Base-by-base conservation (phyloP, 768 basidiomycete genomes). In the Mycena filopes region DNA sequence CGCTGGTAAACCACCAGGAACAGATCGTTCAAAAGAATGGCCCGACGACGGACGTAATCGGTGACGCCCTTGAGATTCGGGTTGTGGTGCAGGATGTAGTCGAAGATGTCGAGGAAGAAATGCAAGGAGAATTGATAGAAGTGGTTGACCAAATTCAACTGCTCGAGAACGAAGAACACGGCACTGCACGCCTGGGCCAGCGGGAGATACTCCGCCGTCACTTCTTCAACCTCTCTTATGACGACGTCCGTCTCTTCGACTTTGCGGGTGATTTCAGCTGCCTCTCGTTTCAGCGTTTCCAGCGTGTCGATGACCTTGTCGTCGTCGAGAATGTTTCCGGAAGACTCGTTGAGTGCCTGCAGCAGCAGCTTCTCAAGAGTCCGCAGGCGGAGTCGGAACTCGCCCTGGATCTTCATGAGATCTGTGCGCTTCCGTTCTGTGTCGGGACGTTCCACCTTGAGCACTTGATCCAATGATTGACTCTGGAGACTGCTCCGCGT, bases 41-140 rank as follows among this genome's bases (percentile, higher is more conserved):
- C 86, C 38, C 94, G 87, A 13, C 98, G 90, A 45, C 78, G 80
- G 53, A 82, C 80, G 60, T 95, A 79, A 67, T 98, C 95, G 25
- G 88, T 83, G 61, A 96, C 84, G 63, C 86, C 87, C 76, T 86
- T 89, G 66, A 99, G 86, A 75, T 95, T 92, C 13, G 96, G 96
- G 74, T 99, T 98, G 71, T 93, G 90, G 69, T 92, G 91, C 10
- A 99, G 86, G 62, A 97, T 89, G 71, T 92, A 94, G 79, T 99
- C 95, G 79, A 99, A 99, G 73, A 98, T 97, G 75, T 98, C 97
- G 63, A 99, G 86, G 92, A 99, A 99, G 85, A 97, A 98, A 29
- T 85, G 91, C 48, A 99, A 85, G 2, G 98, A 99, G 84, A 99
- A 99, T 77, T 98, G 95, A 74, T 99, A 99, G 82, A 99, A 99